phyloP scores from a whole-genome alignment of 257 asterid genomes.

The Schizonepeta tenuifolia region DNA sequence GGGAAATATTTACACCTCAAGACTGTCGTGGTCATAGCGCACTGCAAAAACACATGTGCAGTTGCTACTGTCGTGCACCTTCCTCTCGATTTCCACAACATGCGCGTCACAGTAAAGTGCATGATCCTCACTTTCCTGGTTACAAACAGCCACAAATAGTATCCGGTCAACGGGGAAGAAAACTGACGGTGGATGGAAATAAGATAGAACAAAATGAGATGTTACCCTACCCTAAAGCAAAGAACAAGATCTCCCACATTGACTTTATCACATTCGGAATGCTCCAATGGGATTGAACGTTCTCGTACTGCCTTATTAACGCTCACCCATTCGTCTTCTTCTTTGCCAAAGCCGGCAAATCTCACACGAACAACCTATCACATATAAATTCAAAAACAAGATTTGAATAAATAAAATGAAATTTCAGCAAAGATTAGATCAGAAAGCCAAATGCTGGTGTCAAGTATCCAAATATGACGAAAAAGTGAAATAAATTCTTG shows the following conservation, averaged over 20 bases:
- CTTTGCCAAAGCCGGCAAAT: conserved; percentile 75
- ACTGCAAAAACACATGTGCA: conserved; percentile 77
- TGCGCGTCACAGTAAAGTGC: conserved; percentile 72
- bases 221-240: conserved; percentile 93
- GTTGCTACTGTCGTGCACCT: conserved; percentile 42
- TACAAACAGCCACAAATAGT: conserved; percentile 2
- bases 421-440: too few relatives aligned
- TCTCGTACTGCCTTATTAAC: conserved; percentile 63
- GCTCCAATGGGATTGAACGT: conserved; percentile 83
- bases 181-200: neutral
- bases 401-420: too few relatives aligned
- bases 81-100: conserved; percentile 57
- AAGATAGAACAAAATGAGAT: conserved; percentile 1
- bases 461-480: too few relatives aligned
- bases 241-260: conserved; percentile 76
- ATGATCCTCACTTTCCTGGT: conserved; percentile 60
- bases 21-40: conserved; percentile 55
- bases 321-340: conserved; percentile 92
- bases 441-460: neutral
- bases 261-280: conserved; percentile 69
- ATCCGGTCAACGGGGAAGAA: neutral
- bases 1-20: conserved; percentile 51
- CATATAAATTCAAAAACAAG: neutral
- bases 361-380: conserved; percentile 80
- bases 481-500: too few relatives aligned